These are phyloP conservation scores for Ustanciosporium gigantosporum DNA, from an alignment of 1,284 basidiomycete species.

Conservation along the genomic window DNA sequence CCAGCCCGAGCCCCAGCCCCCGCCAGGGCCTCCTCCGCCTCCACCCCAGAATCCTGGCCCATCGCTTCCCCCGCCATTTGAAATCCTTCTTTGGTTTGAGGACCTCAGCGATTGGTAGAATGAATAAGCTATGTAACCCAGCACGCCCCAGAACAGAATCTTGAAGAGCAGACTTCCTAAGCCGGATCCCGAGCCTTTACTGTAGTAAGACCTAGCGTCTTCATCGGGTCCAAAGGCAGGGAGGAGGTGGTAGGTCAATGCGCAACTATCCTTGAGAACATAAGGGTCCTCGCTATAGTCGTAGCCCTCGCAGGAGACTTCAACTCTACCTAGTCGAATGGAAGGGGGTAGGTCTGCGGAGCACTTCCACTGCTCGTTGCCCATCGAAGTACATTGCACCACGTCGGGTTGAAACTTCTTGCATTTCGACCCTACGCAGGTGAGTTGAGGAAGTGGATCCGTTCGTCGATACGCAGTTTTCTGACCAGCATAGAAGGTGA, in stretches of 20 bases:
- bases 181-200: constrained; percentile 6
- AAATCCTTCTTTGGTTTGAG: neutral
- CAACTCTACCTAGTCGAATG: constrained; percentile 77
- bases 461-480: constrained; percentile 72
- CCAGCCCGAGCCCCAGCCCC: constrained; percentile 26
- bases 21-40: constrained; percentile 60
- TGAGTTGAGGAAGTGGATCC: constrained; percentile 74
- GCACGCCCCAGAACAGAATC: constrained; percentile 66
- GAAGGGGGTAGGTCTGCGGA: constrained; percentile 82
- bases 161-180: constrained; percentile 64
- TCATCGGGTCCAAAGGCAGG: constrained; percentile 10
- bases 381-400: constrained; percentile 79
- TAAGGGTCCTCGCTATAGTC: constrained; percentile 75
- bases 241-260: constrained; percentile 30
- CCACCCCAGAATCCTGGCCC: constrained; percentile 63
- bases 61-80: constrained; percentile 30
- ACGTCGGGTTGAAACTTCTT: constrained; percentile 76
- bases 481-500: constrained; percentile 77
- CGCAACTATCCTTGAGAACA: constrained; percentile 69
- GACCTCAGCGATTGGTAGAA: constrained; percentile 12
- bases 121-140: constrained; percentile 20
- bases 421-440: constrained; percentile 79
- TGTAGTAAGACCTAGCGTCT: neutral
- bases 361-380: constrained; percentile 70
- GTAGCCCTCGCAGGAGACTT: constrained; percentile 88